A percentile compares a stretch with the other conserved stretches of the same genome.
Evolutionary conservation across 768 basidiomycete species (phyloP).

Genomic region (Tricholoma sp.): DNA sequence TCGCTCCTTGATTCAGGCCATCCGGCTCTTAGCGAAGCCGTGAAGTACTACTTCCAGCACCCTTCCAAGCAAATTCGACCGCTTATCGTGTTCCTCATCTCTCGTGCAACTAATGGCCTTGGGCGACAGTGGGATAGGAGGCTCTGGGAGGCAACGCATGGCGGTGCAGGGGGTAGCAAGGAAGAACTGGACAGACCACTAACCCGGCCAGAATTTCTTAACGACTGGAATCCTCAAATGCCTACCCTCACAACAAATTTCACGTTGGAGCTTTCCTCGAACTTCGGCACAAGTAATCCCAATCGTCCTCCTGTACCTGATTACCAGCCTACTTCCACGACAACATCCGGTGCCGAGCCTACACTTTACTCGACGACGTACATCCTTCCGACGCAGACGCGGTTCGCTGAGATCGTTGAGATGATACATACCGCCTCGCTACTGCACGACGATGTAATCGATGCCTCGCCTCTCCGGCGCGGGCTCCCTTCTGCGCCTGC

Average conservation of each 20-base stretch:
- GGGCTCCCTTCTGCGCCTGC: constrained; percentile 74
- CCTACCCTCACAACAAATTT: constrained; percentile 58
- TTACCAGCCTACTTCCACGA: constrained; percentile 14
- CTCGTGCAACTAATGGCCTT: constrained; percentile 87
- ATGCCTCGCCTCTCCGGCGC: constrained; percentile 73
- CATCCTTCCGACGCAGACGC: constrained; percentile 80
- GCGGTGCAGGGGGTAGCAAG: constrained; percentile 42
- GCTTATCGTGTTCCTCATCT: constrained; percentile 78
- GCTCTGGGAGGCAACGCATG: constrained; percentile 46
- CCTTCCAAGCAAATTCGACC: constrained; percentile 90
- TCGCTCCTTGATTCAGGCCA: constrained; percentile 78
- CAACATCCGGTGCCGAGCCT: constrained; percentile 5
- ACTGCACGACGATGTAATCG: constrained; percentile 93
- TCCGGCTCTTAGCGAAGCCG: constrained; percentile 76
- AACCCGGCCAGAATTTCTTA: constrained; percentile 68
- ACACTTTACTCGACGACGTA: constrained; percentile 17
- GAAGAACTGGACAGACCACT: constrained; percentile 69
- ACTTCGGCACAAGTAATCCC: constrained; percentile 17
- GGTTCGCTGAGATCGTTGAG: constrained; percentile 92
- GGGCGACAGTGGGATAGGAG: constrained; percentile 59
- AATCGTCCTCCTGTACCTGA: constrained; percentile 25
- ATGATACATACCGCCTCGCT: constrained; percentile 96
- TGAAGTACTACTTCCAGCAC: constrained; percentile 88
- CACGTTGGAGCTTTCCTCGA: constrained; percentile 30
- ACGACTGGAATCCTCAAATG: constrained; percentile 85